Evolutionary conservation across 352 stramenopile species (phyloP).

Genomic region (Pythium rishiriense): DNA sequence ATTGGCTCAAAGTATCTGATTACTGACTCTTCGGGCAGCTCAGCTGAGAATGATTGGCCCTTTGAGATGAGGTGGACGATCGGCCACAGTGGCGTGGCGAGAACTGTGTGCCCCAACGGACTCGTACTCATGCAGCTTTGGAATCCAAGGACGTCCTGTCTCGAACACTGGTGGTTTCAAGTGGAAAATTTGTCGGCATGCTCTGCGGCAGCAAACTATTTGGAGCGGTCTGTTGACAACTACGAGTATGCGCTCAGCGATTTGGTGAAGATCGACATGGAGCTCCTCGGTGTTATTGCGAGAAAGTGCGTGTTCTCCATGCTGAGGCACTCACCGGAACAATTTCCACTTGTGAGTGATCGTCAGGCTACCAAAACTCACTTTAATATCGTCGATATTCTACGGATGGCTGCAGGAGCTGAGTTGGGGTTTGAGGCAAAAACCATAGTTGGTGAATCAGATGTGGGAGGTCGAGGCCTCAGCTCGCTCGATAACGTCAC

Average conservation of each 20-base stretch:
- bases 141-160: constrained; percentile 45
- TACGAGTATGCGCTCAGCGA: constrained; percentile 38
- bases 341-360: constrained; percentile 40
- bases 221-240: constrained; percentile 42
- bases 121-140: constrained; percentile 67
- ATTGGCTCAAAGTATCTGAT: constrained; percentile 62
- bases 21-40: constrained; percentile 19
- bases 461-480: not conserved
- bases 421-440: constrained; percentile 58
- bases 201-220: constrained; percentile 21
- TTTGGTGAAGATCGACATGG: constrained; percentile 42
- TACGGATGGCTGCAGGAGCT: constrained; percentile 49
- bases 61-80: constrained; percentile 67
- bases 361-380: constrained; percentile 29
- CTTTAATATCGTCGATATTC: constrained; percentile 55
- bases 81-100: constrained; percentile 53
- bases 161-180: constrained; percentile 76
- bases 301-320: constrained; percentile 66
- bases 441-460: constrained; percentile 28
- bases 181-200: constrained; percentile 45
- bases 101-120: constrained; percentile 46
- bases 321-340: constrained; percentile 53
- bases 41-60: constrained; percentile 43
- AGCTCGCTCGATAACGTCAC: not conserved
- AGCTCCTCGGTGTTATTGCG: constrained; percentile 58